These are phyloP conservation scores for Aspergillus ochraceoroseus DNA, from an alignment of 2,329 filamentous ascomycete genomes.

Conservation along the genomic window DNA sequence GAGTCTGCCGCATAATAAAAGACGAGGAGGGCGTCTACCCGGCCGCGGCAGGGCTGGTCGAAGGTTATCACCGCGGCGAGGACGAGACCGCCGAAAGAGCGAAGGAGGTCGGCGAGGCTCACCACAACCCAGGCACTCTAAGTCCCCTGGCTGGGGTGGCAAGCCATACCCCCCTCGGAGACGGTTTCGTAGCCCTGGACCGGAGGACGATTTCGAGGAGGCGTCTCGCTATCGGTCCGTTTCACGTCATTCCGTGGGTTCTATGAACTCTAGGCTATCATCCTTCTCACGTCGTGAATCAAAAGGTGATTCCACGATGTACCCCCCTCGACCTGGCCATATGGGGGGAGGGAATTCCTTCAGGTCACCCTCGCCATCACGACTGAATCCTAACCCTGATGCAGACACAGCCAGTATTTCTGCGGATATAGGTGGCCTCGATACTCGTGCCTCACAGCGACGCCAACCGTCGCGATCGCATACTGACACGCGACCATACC, in stretches of 20 bases:
- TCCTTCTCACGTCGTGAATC: conserved; percentile 23
- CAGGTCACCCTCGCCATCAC: conserved; percentile 35
- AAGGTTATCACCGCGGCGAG: conserved; percentile 32
- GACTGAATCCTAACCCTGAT: conserved; percentile 32
- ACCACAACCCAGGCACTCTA: conserved; percentile 27
- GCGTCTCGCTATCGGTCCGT: conserved; percentile 31
- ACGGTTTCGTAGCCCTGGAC: conserved; percentile 28
- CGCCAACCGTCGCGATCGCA: conserved; percentile 40
- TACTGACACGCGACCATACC: conserved; percentile 47
- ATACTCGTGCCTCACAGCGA: conserved; percentile 29
- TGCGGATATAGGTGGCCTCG: conserved; percentile 32
- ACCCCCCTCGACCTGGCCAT: conserved; percentile 28
- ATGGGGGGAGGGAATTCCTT: conserved; percentile 26
- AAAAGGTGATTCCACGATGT: conserved; percentile 25
- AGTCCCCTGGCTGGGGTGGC: conserved; percentile 31
- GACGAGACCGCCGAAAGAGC: conserved; percentile 32
- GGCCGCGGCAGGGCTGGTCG: conserved; percentile 32
- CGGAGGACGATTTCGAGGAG: conserved; percentile 25
- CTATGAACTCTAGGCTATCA: conserved; percentile 32
- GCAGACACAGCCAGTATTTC: conserved; percentile 28
- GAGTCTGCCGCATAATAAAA: conserved; percentile 31
- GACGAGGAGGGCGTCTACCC: conserved; percentile 34
- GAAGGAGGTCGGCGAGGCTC: conserved; percentile 29
- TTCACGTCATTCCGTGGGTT: conserved; percentile 35
- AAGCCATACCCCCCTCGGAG: conserved; percentile 25